Percentiles rank a stretch among this genome's conserved stretches.
phyloP scores from a whole-genome alignment of 2,329 filamentous ascomycete genomes.

The Colletotrichum zoysiae region DNA sequence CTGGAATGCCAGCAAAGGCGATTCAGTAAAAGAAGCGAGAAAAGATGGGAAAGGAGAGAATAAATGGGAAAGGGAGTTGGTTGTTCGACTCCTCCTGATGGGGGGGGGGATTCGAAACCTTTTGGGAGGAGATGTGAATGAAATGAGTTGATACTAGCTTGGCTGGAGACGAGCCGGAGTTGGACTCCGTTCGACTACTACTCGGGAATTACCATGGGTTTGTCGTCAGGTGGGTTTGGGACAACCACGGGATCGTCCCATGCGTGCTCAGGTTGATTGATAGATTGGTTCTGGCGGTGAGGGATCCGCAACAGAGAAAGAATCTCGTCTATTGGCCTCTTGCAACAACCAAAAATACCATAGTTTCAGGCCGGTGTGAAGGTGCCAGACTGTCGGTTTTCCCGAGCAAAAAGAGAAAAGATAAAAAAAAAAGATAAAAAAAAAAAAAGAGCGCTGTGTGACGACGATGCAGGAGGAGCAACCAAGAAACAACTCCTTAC shows the following conservation, averaged over 20 bases:
- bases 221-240: not conserved
- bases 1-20: too few relatives aligned
- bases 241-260: not conserved
- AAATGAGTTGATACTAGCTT: too few relatives aligned
- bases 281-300: conserved; percentile 1
- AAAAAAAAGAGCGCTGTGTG: not conserved
- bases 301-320: not conserved
- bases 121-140: too few relatives aligned
- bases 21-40: not conserved
- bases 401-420: too few relatives aligned
- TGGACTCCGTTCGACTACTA: too few relatives aligned
- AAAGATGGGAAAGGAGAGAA: not conserved
- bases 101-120: too few relatives aligned
- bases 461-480: not conserved
- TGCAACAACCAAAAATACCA: not conserved
- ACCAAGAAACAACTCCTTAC: not conserved
- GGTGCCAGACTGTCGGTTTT: conserved; percentile 6
- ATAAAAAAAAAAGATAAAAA: too few relatives aligned
- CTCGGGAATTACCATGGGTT: not conserved
- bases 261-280: too few relatives aligned
- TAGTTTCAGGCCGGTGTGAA: conserved; percentile 7
- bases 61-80: too few relatives aligned
- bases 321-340: not conserved
- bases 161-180: not conserved
- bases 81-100: not conserved